Evolutionary conservation across 192 early-diverging fungal genomes (phyloP), one percentile per base, ranked within the genome.

Genomic region (Coemansia sp.): DNA sequence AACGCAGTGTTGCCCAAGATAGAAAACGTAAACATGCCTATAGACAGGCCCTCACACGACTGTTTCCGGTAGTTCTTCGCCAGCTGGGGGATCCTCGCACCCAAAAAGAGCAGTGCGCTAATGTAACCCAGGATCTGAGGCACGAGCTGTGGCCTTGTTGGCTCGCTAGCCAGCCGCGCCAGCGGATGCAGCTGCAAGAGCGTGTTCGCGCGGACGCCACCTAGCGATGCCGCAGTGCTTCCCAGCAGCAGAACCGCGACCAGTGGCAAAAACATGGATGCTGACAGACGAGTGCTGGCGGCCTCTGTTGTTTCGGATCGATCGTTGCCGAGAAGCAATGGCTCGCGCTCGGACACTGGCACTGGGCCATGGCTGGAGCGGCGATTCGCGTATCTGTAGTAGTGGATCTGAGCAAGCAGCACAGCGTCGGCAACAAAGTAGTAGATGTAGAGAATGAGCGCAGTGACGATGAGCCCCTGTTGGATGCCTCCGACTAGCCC

Each of bases 1-100:
- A 73, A 84, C 18, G 66, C 50, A 0, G 85, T 39, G 63, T 93
- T 93, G 8, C 91, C 92, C 53, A 92, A 61, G 14, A 89, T 85
- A 20, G 85, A 83, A 72, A 90, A 91, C 11, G 84, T 64, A 72
- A 91, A 93, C 90, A 92, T 91, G 33, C 77, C 82, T 10, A 91
- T 58, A 9, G 87, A 87, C 26, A 93, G 80, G 1, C 92, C 92
- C 52, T 91, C 89, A 28, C 86, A 88, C 4, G 84, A 86, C 67
- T 86, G 82, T 31, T 85, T 80, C 42, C 69, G 66, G 63, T 77
- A 85, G 74, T 93, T 93, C 70, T 89, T 86, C 53, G 88, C 72
- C 16, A 93, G 87, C 66, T 93, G 92, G 6, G 92, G 92, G 37
- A 92, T 76, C 25, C 92, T 85, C 1, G 85, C 83, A 31, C 86